A percentile compares a stretch with the other conserved stretches of the same genome.
phyloP scores from a whole-genome alignment of 1,139 yeast species.

The Yamadazyma conglobata region DNA sequence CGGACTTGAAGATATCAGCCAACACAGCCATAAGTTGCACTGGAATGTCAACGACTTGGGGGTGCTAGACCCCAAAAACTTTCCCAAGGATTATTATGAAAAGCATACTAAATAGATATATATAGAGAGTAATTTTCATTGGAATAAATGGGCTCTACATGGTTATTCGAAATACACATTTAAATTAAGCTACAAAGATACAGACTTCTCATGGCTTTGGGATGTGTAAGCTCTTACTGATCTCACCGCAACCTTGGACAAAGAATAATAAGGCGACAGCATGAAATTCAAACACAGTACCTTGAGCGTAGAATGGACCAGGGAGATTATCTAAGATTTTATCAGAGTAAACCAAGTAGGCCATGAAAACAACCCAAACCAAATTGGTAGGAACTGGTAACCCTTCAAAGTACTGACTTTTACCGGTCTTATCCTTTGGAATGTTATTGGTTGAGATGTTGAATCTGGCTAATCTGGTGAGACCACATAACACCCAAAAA shows the following conservation, averaged over 20 bases:
- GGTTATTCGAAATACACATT: too few species aligned
- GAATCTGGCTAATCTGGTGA: slow-evolving; percentile 90
- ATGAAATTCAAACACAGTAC: slow-evolving; percentile 68
- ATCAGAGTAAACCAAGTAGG: slow-evolving; percentile 53
- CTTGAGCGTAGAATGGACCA: slow-evolving; percentile 56
- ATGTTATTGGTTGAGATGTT: slow-evolving; percentile 90
- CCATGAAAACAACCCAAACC: slow-evolving; percentile 69
- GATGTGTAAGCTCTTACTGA: slow-evolving; percentile 83
- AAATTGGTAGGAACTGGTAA: slow-evolving; percentile 91
- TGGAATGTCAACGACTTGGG: slow-evolving; percentile 30
- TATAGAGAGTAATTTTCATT: too few species aligned
- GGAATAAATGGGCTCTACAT: too few species aligned
- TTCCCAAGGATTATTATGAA: slow-evolving; percentile 16
- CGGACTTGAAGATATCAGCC: slow-evolving; percentile 27
- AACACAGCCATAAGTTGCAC: slow-evolving; percentile 28
- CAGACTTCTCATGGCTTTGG: slow-evolving; percentile 77
- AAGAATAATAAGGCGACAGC: slow-evolving; percentile 62
- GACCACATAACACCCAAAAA: slow-evolving; percentile 88
- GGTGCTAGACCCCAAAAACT: slow-evolving; percentile 39
- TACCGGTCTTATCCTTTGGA: slow-evolving; percentile 84
- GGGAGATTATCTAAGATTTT: slow-evolving; percentile 54
- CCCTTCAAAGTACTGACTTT: slow-evolving; percentile 85
- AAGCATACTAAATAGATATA: too few species aligned
- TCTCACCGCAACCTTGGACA: slow-evolving; percentile 86
- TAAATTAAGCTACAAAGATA: too few species aligned